These are phyloP conservation scores for Rubia peregrina DNA, from an alignment of 305 asterid species.

Conservation along the genomic window DNA sequence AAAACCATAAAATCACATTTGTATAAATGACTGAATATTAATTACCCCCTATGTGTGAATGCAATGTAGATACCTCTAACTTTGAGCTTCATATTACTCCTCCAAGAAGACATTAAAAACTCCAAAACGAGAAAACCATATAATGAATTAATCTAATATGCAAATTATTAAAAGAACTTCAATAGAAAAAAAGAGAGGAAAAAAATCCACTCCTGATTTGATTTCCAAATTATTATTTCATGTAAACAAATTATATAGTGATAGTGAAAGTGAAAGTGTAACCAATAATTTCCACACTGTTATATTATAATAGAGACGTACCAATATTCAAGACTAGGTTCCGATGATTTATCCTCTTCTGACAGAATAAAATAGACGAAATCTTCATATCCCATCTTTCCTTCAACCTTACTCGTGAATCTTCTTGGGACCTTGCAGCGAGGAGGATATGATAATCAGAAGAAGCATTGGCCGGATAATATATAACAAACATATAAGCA, in stretches of 20 bases:
- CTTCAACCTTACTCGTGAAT: conserved; percentile 95
- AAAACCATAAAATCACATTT: neutral
- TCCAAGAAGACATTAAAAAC: neutral
- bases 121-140: neutral
- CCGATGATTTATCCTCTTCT: conserved; percentile 98
- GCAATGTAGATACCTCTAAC: too few relatives aligned
- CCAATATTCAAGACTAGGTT: conserved; percentile 97
- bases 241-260: neutral
- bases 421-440: conserved; percentile 78
- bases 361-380: conserved; percentile 90
- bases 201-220: neutral
- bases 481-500: conserved; percentile 17
- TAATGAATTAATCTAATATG: too few relatives aligned
- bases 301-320: conserved; percentile 22
- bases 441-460: conserved; percentile 17
- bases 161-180: too few relatives aligned
- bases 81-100: too few relatives aligned
- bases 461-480: conserved; percentile 21
- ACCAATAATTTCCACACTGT: neutral
- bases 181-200: too few relatives aligned
- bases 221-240: neutral
- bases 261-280: too few relatives aligned
- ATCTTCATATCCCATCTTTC: conserved; percentile 99
- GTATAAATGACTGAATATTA: neutral
- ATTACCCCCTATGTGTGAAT: neutral